Evolutionary conservation across 1,284 basidiomycete genomes (phyloP).

Genomic region (Sparassis latifolia): DNA sequence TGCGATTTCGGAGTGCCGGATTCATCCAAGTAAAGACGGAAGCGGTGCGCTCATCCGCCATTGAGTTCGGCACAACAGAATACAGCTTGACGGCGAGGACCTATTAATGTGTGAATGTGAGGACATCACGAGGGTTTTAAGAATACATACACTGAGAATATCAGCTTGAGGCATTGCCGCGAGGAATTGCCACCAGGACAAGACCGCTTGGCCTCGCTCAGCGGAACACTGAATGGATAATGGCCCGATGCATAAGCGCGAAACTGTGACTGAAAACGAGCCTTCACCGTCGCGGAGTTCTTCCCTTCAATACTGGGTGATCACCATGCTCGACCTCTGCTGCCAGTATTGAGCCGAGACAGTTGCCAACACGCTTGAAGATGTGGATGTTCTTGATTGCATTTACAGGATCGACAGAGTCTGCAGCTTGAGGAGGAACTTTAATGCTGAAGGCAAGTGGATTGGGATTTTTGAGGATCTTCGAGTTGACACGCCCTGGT

Average conservation of each 20-base stretch:
- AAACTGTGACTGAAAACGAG: not conserved
- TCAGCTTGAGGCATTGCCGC: not conserved
- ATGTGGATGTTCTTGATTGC: not conserved
- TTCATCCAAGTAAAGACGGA: conserved; percentile 33
- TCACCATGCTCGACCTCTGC: not conserved
- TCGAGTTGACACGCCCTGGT: not conserved
- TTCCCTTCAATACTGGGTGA: not conserved
- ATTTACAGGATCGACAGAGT: not conserved
- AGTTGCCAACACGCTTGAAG: not conserved
- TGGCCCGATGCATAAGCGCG: not conserved
- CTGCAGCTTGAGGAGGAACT: not conserved
- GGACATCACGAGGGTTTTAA: not conserved
- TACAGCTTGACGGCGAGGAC: conserved; percentile 26
- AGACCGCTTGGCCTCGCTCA: not conserved
- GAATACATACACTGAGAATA: not conserved
- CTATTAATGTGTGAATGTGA: conserved; percentile 7
- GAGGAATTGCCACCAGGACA: not conserved
- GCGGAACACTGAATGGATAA: not conserved
- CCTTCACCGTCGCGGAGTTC: not conserved
- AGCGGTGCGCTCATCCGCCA: conserved; percentile 33
- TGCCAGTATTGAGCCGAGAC: not conserved
- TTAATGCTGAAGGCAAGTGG: not conserved
- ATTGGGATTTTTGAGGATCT: not conserved
- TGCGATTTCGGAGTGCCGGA: conserved; percentile 19
- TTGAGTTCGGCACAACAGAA: conserved; percentile 29